Conservation (phyloP, 2,329 filamentous ascomycete genomes). For the Trichoderma afroharzianum region DNA sequence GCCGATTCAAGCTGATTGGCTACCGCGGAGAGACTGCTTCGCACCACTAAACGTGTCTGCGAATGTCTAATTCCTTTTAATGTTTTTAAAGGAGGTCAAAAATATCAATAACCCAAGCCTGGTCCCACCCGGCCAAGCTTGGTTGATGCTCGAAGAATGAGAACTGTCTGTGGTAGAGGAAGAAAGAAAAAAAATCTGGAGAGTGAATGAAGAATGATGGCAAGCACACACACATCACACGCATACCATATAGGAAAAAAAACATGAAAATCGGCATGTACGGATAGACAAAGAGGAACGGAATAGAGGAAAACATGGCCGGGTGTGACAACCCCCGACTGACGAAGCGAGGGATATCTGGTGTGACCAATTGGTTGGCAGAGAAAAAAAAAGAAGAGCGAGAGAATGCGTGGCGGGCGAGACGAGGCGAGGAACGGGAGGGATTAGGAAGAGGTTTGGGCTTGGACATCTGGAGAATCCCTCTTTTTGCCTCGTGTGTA, state of each 20-base stretch:
- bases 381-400: neutral
- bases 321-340: neutral
- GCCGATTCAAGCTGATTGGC: constrained; percentile 89
- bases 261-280: constrained; percentile 11
- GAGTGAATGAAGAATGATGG: neutral
- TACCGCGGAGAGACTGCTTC: constrained; percentile 71
- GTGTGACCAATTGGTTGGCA: constrained; percentile 1
- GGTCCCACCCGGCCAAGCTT: neutral
- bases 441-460: neutral
- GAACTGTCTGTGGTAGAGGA: neutral
- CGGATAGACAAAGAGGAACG: constrained; percentile 15
- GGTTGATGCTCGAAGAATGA: neutral
- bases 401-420: neutral
- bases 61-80: neutral
- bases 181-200: neutral
- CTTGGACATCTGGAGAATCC: neutral
- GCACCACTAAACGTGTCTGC: constrained; percentile 51
- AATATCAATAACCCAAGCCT: neutral
- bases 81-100: neutral
- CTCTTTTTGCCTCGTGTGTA: constrained; percentile 5
- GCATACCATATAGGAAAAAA: neutral
- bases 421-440: neutral
- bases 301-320: constrained; percentile 12
- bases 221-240: neutral
- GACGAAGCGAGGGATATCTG: neutral